These are phyloP conservation scores for Obba rivulosa DNA, from an alignment of 768 basidiomycete genomes.

Conservation along the genomic window DNA sequence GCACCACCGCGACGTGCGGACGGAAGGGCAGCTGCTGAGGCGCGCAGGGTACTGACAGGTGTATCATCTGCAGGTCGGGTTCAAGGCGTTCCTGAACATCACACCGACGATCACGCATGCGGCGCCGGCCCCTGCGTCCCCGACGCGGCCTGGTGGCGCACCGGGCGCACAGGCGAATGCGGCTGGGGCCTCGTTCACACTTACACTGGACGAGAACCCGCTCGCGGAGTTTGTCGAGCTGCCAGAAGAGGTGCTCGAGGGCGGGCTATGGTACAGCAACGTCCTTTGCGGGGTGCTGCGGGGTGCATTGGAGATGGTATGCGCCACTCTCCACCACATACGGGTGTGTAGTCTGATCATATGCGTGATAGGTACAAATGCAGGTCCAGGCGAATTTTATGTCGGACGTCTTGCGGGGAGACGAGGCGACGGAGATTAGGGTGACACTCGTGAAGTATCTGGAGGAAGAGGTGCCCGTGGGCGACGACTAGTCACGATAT, in stretches of 20 bases:
- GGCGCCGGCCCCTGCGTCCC: conserved; percentile 44
- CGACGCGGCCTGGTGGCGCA: conserved; percentile 19
- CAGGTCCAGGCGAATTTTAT: conserved; percentile 88
- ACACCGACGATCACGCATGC: conserved; percentile 77
- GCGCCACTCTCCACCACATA: background rate
- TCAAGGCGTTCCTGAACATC: conserved; percentile 96
- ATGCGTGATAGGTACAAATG: conserved; percentile 74
- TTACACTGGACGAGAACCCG: conserved; percentile 94
- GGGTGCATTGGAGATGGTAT: conserved; percentile 94
- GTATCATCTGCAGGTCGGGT: conserved; percentile 67
- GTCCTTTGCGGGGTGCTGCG: conserved; percentile 90
- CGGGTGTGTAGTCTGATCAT: conserved; percentile 6
- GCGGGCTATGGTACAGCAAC: conserved; percentile 96
- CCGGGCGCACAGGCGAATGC: conserved; percentile 34
- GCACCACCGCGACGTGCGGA: no score
- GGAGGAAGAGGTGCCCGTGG: conserved; percentile 93
- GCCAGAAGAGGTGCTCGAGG: conserved; percentile 88
- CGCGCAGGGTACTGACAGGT: no score
- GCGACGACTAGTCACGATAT: conserved; percentile 63
- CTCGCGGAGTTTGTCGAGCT: conserved; percentile 95
- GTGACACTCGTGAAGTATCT: conserved; percentile 87
- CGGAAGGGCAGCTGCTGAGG: no score
- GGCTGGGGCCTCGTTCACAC: conserved; percentile 61
- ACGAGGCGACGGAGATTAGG: conserved; percentile 90
- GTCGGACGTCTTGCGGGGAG: conserved; percentile 87